These are phyloP conservation scores for Pyrenophora seminiperda DNA, from an alignment of 2,329 filamentous ascomycete species.

Conservation along the genomic window DNA sequence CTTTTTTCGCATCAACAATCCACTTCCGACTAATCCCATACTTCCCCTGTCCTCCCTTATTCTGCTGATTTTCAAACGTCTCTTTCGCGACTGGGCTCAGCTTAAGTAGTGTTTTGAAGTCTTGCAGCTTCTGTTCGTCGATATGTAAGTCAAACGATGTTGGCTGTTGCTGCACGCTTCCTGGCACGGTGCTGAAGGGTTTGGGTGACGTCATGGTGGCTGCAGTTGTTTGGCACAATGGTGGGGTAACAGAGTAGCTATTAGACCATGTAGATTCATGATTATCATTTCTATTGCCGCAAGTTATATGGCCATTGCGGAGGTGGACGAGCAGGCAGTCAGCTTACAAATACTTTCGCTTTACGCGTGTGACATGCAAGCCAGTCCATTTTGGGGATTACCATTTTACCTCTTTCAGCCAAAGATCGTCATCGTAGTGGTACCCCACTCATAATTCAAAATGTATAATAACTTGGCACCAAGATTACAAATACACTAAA, in stretches of 20 bases:
- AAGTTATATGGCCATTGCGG: neutral
- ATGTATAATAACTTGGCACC: neutral
- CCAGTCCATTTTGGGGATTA: slow-evolving; percentile 3
- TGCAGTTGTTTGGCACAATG: neutral
- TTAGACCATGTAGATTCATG: neutral
- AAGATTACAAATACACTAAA: slow-evolving; percentile 1
- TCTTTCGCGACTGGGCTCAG: slow-evolving; percentile 40
- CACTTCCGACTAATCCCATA: slow-evolving; percentile 41
- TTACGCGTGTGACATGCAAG: neutral
- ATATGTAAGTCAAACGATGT: slow-evolving; percentile 35
- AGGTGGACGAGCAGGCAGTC: neutral
- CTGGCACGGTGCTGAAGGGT: slow-evolving; percentile 21
- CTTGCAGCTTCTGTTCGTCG: slow-evolving; percentile 34
- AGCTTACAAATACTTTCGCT: slow-evolving; percentile 10
- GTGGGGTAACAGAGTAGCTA: neutral
- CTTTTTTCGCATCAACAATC: slow-evolving; percentile 35
- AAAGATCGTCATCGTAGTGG: slow-evolving; percentile 5
- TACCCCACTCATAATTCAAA: neutral
- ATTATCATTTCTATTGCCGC: too few species aligned
- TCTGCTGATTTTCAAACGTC: slow-evolving; percentile 35
- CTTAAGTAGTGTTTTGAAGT: slow-evolving; percentile 37
- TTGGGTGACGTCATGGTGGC: slow-evolving; percentile 25
- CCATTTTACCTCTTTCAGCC: neutral
- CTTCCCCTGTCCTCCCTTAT: slow-evolving; percentile 35
- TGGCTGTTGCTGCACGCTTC: slow-evolving; percentile 21